Base-by-base conservation (phyloP, 1,139 yeast genomes). In the Geotrichum fermentans region DNA sequence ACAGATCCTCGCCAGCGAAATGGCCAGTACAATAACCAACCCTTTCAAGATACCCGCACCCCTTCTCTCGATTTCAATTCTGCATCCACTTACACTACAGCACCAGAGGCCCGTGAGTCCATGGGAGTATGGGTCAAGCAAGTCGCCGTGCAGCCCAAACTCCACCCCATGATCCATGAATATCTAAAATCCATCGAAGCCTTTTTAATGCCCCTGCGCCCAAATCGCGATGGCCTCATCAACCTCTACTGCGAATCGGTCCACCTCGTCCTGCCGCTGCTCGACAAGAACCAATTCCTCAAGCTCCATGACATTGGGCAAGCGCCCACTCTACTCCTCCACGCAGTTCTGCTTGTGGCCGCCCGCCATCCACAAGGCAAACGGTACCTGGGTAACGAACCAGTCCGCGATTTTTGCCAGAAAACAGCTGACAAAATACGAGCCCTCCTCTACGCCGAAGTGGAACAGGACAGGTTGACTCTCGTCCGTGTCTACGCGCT, bases 371-470 rank as follows among this genome's bases (percentile, higher is more conserved):
- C 66, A 3, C 50, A 61, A 45, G 73, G 73, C 1, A 61, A 57
- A 32, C 62, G 62, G 16, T 63, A 63, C 29, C 53, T 71, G 8
- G 63, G 61, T 37, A 55, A 57, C 35, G 64, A 64, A 53, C 58
- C 62, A 10, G 64, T 61, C n/a, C 59, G 70, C 14, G 65, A 64
- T 41, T 66, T 66, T 54, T 66, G 69, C 39, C 57, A 64, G 10
- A 49, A 58, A 11, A 64, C 67, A 0, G 64, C 66, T 6, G 61
- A 59, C 21, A 72, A 72, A 52, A 68, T 70, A 33, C 58, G 73
- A 17, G 75, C 73, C 16, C 58, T 72, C 17, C 57, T 72, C 46
- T 72, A 67, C 32, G 71, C 73, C n/a, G 66, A 71, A 39, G 73
- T 73, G 14, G 75, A 71, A 50, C 68, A 67, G 35, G 75, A 72